A percentile compares a stretch with the other conserved stretches of the same genome.
Evolutionary conservation across 2,329 filamentous ascomycete species (phyloP).

Genomic region (Dactylellina cionopaga): DNA sequence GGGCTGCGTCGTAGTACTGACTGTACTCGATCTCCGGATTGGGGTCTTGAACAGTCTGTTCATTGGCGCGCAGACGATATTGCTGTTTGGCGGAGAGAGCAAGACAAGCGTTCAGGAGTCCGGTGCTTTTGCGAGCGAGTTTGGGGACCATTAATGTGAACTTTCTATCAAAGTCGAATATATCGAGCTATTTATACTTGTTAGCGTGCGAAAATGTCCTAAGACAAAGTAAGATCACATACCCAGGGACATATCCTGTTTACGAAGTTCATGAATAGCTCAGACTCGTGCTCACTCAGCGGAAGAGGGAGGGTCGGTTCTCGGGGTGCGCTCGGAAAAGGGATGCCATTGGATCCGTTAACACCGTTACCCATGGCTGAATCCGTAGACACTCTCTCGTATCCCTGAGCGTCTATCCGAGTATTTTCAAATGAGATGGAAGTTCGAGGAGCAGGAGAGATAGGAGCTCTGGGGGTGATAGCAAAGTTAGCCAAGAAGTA

Average conservation of each 20-base stretch:
- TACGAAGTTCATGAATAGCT: constrained; percentile 45
- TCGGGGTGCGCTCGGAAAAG: constrained; percentile 25
- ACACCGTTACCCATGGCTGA: constrained; percentile 54
- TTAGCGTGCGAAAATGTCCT: constrained; percentile 4
- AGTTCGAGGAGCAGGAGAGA: constrained; percentile 54
- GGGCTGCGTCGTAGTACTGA: constrained; percentile 57
- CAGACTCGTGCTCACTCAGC: constrained; percentile 46
- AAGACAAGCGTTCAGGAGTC: constrained; percentile 44
- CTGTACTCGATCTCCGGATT: constrained; percentile 55
- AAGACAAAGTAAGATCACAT: background rate
- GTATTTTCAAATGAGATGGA: constrained; percentile 41
- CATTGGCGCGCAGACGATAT: constrained; percentile 44
- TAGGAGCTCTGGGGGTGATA: constrained; percentile 55
- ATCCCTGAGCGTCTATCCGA: constrained; percentile 51
- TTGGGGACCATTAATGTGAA: constrained; percentile 41
- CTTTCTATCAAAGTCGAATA: constrained; percentile 50
- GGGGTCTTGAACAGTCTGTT: constrained; percentile 28
- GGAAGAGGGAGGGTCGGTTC: constrained; percentile 36
- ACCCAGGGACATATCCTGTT: constrained; percentile 44
- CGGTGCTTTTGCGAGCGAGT: constrained; percentile 41
- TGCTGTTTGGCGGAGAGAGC: constrained; percentile 50
- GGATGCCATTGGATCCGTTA: constrained; percentile 31
- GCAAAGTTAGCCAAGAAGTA: constrained; percentile 20
- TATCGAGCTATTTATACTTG: constrained; percentile 32
- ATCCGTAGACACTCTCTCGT: constrained; percentile 58